A percentile compares a stretch with the other conserved stretches of the same genome.
These are phyloP conservation scores for Taphrina populina DNA, from an alignment of 1,139 yeast genomes.

Conservation along the genomic window DNA sequence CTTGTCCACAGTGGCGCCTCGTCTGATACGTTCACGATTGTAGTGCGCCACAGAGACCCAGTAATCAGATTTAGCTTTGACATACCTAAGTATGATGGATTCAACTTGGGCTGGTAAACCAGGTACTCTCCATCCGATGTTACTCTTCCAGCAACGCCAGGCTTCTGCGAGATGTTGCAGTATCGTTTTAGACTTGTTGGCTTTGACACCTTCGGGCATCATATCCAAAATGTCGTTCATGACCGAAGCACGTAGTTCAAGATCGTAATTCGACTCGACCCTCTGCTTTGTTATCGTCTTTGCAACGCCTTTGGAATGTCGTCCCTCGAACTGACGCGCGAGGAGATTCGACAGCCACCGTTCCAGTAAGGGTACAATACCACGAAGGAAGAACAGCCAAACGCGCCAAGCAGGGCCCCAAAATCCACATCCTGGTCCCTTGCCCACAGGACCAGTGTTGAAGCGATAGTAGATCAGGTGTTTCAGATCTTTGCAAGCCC, in stretches of 20 bases:
- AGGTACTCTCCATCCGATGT: constrained; percentile 96
- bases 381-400: constrained; percentile 89
- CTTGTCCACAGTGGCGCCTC: constrained; percentile 89
- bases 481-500: constrained; percentile 92
- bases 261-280: constrained; percentile 88
- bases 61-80: constrained; percentile 93
- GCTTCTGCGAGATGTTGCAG: constrained; percentile 95
- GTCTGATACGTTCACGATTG: constrained; percentile 80
- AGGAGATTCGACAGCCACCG: constrained; percentile 91
- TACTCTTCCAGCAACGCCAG: constrained; percentile 99
- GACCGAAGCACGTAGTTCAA: constrained; percentile 89
- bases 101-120: constrained; percentile 92
- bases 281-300: constrained; percentile 94
- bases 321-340: constrained; percentile 93
- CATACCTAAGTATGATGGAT: constrained; percentile 79
- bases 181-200: constrained; percentile 80
- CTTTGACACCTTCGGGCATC: constrained; percentile 94
- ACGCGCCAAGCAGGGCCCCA: constrained; percentile 99
- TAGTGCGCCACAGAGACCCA: constrained; percentile 94
- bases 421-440: constrained; percentile 98
- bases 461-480: constrained; percentile 84
- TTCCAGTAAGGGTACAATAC: constrained; percentile 87
- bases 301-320: constrained; percentile 86
- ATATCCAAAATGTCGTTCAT: constrained; percentile 93
- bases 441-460: constrained; percentile 70